Conservation (phyloP, 805 yeast genomes). For the Ogataea dorogensis region DNA sequence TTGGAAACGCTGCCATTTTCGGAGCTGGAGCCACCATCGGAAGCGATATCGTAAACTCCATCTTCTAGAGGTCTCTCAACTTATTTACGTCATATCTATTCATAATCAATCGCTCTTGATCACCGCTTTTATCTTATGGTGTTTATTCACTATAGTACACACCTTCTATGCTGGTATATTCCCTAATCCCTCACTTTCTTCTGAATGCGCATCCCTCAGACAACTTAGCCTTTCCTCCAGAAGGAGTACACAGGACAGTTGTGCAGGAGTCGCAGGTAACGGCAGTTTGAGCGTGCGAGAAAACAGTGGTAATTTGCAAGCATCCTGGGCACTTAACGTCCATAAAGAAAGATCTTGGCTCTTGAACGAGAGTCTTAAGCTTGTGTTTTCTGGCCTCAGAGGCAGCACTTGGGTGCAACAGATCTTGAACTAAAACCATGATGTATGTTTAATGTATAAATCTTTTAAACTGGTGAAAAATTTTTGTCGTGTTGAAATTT, state of each 20-base stretch:
- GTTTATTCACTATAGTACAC: slow-evolving; percentile 12
- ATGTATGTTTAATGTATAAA: slow-evolving; percentile 6
- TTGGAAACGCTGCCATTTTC: slow-evolving; percentile 93
- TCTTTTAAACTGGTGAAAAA: slow-evolving; percentile 9
- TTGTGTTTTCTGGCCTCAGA: slow-evolving; percentile 97
- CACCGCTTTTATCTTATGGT: slow-evolving; percentile 1
- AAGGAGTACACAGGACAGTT: slow-evolving; percentile 96
- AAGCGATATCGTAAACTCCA: slow-evolving; percentile 75
- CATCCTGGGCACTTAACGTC: slow-evolving; percentile 99
- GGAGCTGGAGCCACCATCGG: slow-evolving; percentile 99
- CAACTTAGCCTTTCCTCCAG: slow-evolving; percentile 99
- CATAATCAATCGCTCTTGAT: slow-evolving; percentile 2
- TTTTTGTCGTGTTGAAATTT: slow-evolving; percentile 18
- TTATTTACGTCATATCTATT: background rate
- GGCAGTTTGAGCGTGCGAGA: slow-evolving; percentile 99
- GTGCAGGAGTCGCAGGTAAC: slow-evolving; percentile 99
- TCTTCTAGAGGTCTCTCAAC: slow-evolving; percentile 41
- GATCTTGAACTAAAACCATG: slow-evolving; percentile 96
- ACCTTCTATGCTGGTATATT: slow-evolving; percentile 13
- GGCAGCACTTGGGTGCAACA: slow-evolving; percentile 96
- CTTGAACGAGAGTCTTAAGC: slow-evolving; percentile 94
- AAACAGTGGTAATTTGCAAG: slow-evolving; percentile 97
- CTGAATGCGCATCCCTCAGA: slow-evolving; percentile 99
- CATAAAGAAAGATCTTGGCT: slow-evolving; percentile 99
- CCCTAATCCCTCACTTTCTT: slow-evolving; percentile 69